These are phyloP conservation scores for Alternaria ventricosa DNA, from an alignment of 2,329 filamentous ascomycete genomes.

Conservation along the genomic window DNA sequence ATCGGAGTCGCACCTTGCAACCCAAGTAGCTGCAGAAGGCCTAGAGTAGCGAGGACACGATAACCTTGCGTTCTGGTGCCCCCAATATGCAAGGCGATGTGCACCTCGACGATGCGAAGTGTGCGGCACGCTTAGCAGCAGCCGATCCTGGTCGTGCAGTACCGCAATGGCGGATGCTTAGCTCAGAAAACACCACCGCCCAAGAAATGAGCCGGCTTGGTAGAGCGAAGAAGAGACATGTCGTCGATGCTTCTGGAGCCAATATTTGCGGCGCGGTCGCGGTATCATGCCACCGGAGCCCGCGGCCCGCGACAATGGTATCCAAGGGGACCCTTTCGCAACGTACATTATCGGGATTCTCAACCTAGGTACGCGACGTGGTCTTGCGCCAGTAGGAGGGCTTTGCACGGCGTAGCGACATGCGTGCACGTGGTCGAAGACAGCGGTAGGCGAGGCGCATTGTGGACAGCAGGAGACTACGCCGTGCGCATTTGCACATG, in stretches of 20 bases:
- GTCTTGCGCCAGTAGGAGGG: constrained; percentile 4
- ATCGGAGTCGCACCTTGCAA: constrained; percentile 19
- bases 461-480: neutral
- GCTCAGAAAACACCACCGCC: neutral
- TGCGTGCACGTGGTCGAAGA: constrained; percentile 21
- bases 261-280: constrained; percentile 6
- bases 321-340: constrained; percentile 7
- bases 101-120: constrained; percentile 23
- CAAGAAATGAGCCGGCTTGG: constrained; percentile 1
- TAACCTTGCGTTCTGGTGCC: constrained; percentile 19
- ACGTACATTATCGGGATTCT: constrained; percentile 9
- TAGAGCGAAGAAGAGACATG: constrained; percentile 3
- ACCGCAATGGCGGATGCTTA: constrained; percentile 19
- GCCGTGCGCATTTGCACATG: constrained; percentile 8
- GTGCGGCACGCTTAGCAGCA: constrained; percentile 18
- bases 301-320: constrained; percentile 21
- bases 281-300: constrained; percentile 21
- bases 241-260: constrained; percentile 15
- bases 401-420: constrained; percentile 4
- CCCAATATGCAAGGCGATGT: constrained; percentile 11
- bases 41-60: constrained; percentile 24
- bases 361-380: neutral
- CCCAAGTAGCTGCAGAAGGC: constrained; percentile 19
- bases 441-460: constrained; percentile 13
- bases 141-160: constrained; percentile 14